Percentiles rank a stretch among this genome's conserved stretches.
Evolutionary conservation across 225 moss, liverwort and hornwort genomes (phyloP).

Genomic region (Sphagnum contortum): DNA sequence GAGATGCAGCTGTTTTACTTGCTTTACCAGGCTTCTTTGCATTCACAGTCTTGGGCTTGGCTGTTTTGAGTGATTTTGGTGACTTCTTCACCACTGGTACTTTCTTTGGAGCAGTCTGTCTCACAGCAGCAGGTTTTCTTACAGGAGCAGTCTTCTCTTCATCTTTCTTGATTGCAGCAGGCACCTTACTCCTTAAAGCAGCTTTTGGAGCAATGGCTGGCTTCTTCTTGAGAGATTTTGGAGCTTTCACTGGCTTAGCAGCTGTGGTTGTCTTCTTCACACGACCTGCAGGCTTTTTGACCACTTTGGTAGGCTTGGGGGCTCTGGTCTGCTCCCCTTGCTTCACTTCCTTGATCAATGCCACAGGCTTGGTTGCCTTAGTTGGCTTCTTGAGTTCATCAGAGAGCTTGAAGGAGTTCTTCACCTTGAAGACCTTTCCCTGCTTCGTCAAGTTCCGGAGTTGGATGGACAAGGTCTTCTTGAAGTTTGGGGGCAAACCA

Average conservation of each 20-base stretch:
- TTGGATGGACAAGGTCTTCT: constrained; percentile 59
- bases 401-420: constrained; percentile 82
- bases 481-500: constrained; percentile 73
- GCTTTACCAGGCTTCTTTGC: constrained; percentile 13
- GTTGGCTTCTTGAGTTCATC: constrained; percentile 79
- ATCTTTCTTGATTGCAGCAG: constrained; percentile 22
- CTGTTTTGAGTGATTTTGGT: constrained; percentile 28
- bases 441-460: constrained; percentile 69
- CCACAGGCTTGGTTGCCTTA: constrained; percentile 27
- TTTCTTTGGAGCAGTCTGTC: constrained; percentile 30
- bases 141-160: constrained; percentile 17
- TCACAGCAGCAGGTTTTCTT: constrained; percentile 36
- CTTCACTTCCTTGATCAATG: constrained; percentile 18
- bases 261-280: constrained; percentile 11
- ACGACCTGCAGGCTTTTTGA: constrained; percentile 25
- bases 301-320: constrained; percentile 38
- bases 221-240: constrained; percentile 21
- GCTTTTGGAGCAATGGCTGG: constrained; percentile 10
- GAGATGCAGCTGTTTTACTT: constrained; percentile 25
- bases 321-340: constrained; percentile 15
- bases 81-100: constrained; percentile 54
- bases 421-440: constrained; percentile 77
- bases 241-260: constrained; percentile 28
- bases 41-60: constrained; percentile 22
- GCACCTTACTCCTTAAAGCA: constrained; percentile 30